Evolutionary conservation across 345 rosid genomes (phyloP), one percentile per base, ranked within the genome.

Genomic region (Salix arbutifolia): DNA sequence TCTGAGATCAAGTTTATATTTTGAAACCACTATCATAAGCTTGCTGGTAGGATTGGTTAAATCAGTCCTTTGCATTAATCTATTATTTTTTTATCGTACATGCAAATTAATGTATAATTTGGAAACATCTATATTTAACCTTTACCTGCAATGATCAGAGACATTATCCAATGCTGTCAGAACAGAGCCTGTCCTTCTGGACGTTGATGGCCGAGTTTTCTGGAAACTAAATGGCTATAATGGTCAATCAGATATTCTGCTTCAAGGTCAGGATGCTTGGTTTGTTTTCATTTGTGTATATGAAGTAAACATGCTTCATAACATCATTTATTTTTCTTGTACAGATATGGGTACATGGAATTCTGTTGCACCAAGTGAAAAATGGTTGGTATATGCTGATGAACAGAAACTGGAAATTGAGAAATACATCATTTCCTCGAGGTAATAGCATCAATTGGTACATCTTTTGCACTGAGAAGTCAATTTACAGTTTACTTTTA

Each of bases 151-250:
- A 31, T 75, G 46, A 50, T 28, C 70, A 82, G 84, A 91, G 90
- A 76, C 80, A 78, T 84, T 87, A 84, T 80, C 83, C 72, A 90
- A 84, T 87, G 92, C 91, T 79, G 83, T 93, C 81, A 90, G 97
- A 86, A 89, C 87, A 6, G 92, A 79, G 52, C 85, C 89, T 38
- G 71, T 90, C 17, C 37, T 84, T n/a, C 9, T 82, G 80, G 97
- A 89, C 77, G 80, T 23, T 6, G 83, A 86, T 28, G 96, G 93
- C 19, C 84, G 30, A 58, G 75, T 75, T 58, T 85, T 95, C 72
- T 95, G 99, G 99, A 93, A 74, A 73, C 70, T 95, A 60, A 88
- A 84, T 60, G 78, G 83, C 61, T 80, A 77, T 80, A 65, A 64
- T 19, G 83, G 81, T 70, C 86, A 83, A 44, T 72, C 82, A 31